phyloP scores from a whole-genome alignment of 805 yeast genomes.

The Ascoidea rubescens region DNA sequence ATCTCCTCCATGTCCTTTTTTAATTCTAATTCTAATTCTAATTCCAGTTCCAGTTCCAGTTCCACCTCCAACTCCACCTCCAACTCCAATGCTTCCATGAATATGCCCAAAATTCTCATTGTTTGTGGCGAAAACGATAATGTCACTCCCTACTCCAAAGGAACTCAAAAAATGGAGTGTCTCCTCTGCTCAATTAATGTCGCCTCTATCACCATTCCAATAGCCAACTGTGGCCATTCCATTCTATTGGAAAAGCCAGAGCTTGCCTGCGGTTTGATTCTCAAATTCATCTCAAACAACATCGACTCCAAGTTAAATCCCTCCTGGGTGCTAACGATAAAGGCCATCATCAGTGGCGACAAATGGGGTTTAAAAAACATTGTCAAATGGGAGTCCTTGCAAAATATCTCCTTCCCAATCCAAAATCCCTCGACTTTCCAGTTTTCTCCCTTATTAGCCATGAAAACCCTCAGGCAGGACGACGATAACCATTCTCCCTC shows the following conservation, averaged over 20 bases:
- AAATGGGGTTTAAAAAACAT: slow-evolving; percentile 76
- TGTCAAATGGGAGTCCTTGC: slow-evolving; percentile 50
- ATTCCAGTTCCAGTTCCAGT: neutral
- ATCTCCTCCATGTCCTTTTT: neutral
- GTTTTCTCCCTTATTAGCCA: slow-evolving; percentile 41
- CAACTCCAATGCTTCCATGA: neutral
- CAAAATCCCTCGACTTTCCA: slow-evolving; percentile 18
- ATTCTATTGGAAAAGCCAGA: slow-evolving; percentile 51
- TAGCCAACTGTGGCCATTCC: slow-evolving; percentile 48
- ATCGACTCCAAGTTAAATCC: slow-evolving; percentile 44
- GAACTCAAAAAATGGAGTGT: slow-evolving; percentile 18
- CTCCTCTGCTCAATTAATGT: slow-evolving; percentile 9
- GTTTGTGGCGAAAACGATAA: slow-evolving; percentile 46
- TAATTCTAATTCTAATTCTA: neutral
- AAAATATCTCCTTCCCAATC: slow-evolving; percentile 34
- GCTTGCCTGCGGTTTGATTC: slow-evolving; percentile 42
- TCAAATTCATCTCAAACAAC: slow-evolving; percentile 37
- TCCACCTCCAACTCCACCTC: neutral
- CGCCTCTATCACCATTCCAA: slow-evolving; percentile 15
- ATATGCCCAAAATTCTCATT: slow-evolving; percentile 13
- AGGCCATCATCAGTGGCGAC: slow-evolving; percentile 49
- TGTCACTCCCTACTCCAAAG: slow-evolving; percentile 35
- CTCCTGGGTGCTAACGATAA: slow-evolving; percentile 56
- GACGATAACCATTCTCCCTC: slow-evolving; percentile 49
- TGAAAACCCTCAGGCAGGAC: slow-evolving; percentile 61